Conservation (phyloP, 2,329 filamentous ascomycete genomes). For the Exophiala sp. region DNA sequence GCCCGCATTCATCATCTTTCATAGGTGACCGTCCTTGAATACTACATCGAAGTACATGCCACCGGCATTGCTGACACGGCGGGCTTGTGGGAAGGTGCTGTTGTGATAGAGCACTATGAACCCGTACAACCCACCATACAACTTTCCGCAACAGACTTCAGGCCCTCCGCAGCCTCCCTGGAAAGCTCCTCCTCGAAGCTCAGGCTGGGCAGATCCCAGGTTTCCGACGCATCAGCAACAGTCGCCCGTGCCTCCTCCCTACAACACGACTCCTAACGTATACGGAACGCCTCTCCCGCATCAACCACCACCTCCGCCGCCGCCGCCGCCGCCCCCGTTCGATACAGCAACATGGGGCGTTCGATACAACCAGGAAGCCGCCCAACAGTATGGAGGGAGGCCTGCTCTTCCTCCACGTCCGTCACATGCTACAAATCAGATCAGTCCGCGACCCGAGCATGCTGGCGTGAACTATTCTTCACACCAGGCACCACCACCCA, state of each 20-base stretch:
- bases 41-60: too few species aligned
- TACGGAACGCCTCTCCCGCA: conserved; percentile 15
- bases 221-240: conserved; percentile 8
- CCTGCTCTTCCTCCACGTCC: conserved; percentile 29
- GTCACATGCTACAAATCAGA: conserved; percentile 16
- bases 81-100: background rate
- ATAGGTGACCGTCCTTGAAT: too few species aligned
- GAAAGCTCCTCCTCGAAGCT: conserved; percentile 25
- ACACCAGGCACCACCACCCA: conserved; percentile 9
- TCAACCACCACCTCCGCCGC: conserved; percentile 23
- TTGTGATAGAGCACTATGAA: conserved; percentile 8
- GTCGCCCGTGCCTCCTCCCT: conserved; percentile 19
- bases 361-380: conserved; percentile 32
- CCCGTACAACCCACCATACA: conserved; percentile 23
- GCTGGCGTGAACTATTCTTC: conserved; percentile 11
- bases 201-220: conserved; percentile 28
- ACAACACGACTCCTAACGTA: conserved; percentile 5
- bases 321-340: conserved; percentile 15
- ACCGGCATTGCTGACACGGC: too few species aligned
- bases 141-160: conserved; percentile 24
- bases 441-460: conserved; percentile 18
- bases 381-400: conserved; percentile 12
- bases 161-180: conserved; percentile 28
- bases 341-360: conserved; percentile 42
- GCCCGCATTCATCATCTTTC: background rate